Conservation (phyloP, 176 grass and related monocot species). For the barley (Hordeum vulgare) region MorexV3_pseudomolecules_assembly NC_058524.1:435697968-435698467, state of each 20-base stretch:
- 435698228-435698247: constrained; percentile 11
- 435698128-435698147: neutral
- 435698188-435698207: neutral
- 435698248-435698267: neutral
- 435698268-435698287: neutral
- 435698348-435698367: neutral
- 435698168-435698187: neutral
- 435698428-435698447: neutral
- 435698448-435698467: neutral
- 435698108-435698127: neutral
- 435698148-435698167: neutral
- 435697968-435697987: neutral
- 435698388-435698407: neutral
- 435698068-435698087: neutral
- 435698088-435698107: neutral
- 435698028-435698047: neutral
- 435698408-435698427: neutral
- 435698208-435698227: constrained; percentile 5
- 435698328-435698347: neutral
- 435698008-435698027: neutral
- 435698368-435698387: neutral
- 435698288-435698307: neutral
- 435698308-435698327: neutral
- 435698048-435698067: neutral
- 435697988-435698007: neutral